A percentile compares a stretch with the other conserved stretches of the same genome.
Conservation (phyloP, 2,329 filamentous ascomycete species). For the Hypoxylon sp. region DNA sequence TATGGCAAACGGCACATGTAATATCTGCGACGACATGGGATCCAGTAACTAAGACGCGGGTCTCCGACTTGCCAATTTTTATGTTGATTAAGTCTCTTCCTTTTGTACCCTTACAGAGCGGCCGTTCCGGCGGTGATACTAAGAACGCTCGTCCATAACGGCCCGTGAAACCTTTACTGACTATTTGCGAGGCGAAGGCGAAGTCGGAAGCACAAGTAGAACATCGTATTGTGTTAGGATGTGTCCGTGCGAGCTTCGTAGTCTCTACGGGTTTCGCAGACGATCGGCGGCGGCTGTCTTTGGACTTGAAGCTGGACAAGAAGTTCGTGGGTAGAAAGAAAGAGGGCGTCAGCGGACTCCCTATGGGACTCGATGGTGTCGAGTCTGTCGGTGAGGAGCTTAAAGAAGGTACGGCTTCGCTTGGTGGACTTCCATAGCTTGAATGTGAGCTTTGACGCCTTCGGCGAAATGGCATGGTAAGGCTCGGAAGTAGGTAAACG, state of each 20-base stretch:
- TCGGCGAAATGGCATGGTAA: constrained; percentile 64
- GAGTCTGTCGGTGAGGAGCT: constrained; percentile 57
- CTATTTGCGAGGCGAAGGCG: constrained; percentile 72
- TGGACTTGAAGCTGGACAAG: constrained; percentile 37
- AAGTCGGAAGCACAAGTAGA: constrained; percentile 71
- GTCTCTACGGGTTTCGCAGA: constrained; percentile 34
- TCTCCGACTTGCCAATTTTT: constrained; percentile 67
- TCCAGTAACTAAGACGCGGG: constrained; percentile 72
- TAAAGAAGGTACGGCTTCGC: constrained; percentile 54
- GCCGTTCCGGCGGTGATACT: constrained; percentile 60
- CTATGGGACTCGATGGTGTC: constrained; percentile 48
- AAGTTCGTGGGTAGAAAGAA: constrained; percentile 49
- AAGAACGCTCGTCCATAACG: constrained; percentile 76
- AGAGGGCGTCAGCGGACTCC: constrained; percentile 47
- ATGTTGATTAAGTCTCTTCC: constrained; percentile 65
- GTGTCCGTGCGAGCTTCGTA: constrained; percentile 59
- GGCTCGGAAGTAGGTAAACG: constrained; percentile 66
- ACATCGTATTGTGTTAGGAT: constrained; percentile 72
- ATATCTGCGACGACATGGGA: constrained; percentile 76
- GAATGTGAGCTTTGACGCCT: constrained; percentile 56
- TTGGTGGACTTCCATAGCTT: constrained; percentile 47
- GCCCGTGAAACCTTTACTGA: constrained; percentile 76
- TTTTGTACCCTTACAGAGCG: constrained; percentile 29
- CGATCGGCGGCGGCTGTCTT: constrained; percentile 35
- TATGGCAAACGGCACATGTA: constrained; percentile 68